Conservation (phyloP, 2,329 filamentous ascomycete genomes). For the Fusarium avenaceum region DNA sequence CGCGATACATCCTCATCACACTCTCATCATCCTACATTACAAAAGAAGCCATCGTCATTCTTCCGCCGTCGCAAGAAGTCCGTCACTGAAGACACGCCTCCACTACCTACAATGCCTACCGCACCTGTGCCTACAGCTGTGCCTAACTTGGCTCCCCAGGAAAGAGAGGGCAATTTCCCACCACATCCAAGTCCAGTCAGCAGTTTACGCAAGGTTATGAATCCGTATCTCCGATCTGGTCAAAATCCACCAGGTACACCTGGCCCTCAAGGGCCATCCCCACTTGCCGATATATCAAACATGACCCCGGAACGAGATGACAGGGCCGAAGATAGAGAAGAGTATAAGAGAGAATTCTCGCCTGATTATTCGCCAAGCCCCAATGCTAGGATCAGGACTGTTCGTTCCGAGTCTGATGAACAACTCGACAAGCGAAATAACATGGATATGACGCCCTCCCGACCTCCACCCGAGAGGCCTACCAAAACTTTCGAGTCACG, state of each 20-base stretch:
- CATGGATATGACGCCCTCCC: constrained; percentile 55
- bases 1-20: constrained; percentile 61
- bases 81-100: constrained; percentile 76
- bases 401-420: constrained; percentile 62
- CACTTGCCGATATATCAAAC: constrained; percentile 46
- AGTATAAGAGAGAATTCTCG: constrained; percentile 74
- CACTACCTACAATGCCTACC: constrained; percentile 65
- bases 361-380: constrained; percentile 80
- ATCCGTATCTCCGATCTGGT: constrained; percentile 75
- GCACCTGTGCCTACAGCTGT: constrained; percentile 57
- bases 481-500: constrained; percentile 51
- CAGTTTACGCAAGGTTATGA: constrained; percentile 88
- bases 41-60: constrained; percentile 95
- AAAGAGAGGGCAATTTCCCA: constrained; percentile 51
- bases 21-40: constrained; percentile 69
- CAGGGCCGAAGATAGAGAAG: constrained; percentile 44
- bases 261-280: constrained; percentile 47
- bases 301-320: constrained; percentile 37
- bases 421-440: constrained; percentile 43
- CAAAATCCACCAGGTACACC: constrained; percentile 47
- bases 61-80: constrained; percentile 96
- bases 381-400: constrained; percentile 77
- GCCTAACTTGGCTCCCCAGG: constrained; percentile 52
- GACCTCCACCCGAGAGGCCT: constrained; percentile 52
- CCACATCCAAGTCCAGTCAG: constrained; percentile 75